A percentile compares a stretch with the other conserved stretches of the same genome.
These are phyloP conservation scores for Termitomyces bulborhizus DNA, from an alignment of 768 basidiomycete species.

Conservation along the genomic window DNA sequence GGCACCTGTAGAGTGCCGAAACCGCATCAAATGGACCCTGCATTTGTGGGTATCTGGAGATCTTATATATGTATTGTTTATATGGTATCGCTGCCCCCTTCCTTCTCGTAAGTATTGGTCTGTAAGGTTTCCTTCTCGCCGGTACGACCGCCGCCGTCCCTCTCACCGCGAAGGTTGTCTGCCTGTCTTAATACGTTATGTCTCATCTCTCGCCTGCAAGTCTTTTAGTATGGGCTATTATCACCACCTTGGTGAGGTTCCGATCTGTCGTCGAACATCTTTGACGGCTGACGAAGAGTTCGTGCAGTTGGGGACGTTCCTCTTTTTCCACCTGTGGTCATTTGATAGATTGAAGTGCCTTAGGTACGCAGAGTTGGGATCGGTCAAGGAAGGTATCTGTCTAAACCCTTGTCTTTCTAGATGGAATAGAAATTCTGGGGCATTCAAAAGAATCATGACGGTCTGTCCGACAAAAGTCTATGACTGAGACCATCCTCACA, in stretches of 20 bases:
- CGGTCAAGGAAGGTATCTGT: not conserved
- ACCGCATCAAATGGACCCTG: constrained; percentile 6
- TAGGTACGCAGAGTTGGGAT: constrained; percentile 32
- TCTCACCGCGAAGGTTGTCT: constrained; percentile 1
- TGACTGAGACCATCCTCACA: not conserved
- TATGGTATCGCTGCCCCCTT: not conserved
- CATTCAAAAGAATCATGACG: constrained; percentile 67
- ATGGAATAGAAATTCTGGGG: constrained; percentile 63
- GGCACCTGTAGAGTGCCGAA: constrained; percentile 3
- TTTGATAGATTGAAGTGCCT: constrained; percentile 77
- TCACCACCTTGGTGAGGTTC: constrained; percentile 43
- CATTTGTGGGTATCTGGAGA: constrained; percentile 4
- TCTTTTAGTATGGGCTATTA: constrained; percentile 57
- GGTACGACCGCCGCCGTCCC: constrained; percentile 14
- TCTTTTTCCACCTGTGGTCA: constrained; percentile 71
- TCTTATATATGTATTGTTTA: not conserved
- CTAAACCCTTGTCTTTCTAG: constrained; percentile 24
- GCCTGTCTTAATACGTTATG: not conserved
- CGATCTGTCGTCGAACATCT: not conserved
- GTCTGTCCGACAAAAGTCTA: not conserved
- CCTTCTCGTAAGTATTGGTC: not conserved
- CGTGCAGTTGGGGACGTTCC: constrained; percentile 50
- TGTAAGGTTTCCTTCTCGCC: constrained; percentile 12
- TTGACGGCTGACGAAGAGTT: not conserved
- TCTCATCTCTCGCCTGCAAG: constrained; percentile 36